Evolutionary conservation across 441 rosid species (phyloP).

Genomic region (Biscutella laevigata): DNA sequence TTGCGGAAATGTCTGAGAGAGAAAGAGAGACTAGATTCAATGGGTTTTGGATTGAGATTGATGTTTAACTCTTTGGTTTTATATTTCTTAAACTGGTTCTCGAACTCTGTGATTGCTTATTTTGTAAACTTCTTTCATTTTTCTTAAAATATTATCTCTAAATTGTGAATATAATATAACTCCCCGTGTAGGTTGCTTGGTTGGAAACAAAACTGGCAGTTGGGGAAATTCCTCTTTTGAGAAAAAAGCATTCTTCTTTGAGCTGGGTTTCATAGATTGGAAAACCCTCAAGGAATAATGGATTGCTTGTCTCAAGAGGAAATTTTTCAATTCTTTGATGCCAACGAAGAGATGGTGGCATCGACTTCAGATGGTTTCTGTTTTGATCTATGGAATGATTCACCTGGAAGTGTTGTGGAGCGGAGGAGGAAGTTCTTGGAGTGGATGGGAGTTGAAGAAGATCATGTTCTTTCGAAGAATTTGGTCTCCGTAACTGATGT

Average conservation of each 20-base stretch:
- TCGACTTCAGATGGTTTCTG: slow-evolving; percentile 23
- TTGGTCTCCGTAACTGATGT: slow-evolving; percentile 21
- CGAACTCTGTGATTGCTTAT: slow-evolving; percentile 44
- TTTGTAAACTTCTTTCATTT: slow-evolving; percentile 30
- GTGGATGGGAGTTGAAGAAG: slow-evolving; percentile 57
- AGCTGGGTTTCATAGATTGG: slow-evolving; percentile 66
- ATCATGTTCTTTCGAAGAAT: slow-evolving; percentile 2
- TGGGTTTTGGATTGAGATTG: slow-evolving; percentile 77
- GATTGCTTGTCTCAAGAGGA: slow-evolving; percentile 52
- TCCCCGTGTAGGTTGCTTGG: slow-evolving; percentile 48
- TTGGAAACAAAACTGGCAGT: slow-evolving; percentile 46
- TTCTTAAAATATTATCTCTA: slow-evolving; percentile 14
- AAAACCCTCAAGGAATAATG: slow-evolving; percentile 38
- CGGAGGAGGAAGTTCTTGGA: slow-evolving; percentile 61
- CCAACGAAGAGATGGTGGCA: slow-evolving; percentile 42
- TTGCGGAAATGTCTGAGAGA: slow-evolving; percentile 21
- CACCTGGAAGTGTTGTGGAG: slow-evolving; percentile 53
- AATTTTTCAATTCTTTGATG: slow-evolving; percentile 61
- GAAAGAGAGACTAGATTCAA: slow-evolving; percentile 35
- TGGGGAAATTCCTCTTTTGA: slow-evolving; percentile 33
- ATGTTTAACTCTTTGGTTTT: slow-evolving; percentile 54
- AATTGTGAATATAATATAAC: slow-evolving; percentile 13
- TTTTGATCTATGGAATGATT: slow-evolving; percentile 25
- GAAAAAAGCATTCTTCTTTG: slow-evolving; percentile 30
- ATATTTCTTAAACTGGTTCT: slow-evolving; percentile 25